Base-by-base conservation (phyloP, 768 basidiomycete genomes). In the Mycena chlorophos region DNA sequence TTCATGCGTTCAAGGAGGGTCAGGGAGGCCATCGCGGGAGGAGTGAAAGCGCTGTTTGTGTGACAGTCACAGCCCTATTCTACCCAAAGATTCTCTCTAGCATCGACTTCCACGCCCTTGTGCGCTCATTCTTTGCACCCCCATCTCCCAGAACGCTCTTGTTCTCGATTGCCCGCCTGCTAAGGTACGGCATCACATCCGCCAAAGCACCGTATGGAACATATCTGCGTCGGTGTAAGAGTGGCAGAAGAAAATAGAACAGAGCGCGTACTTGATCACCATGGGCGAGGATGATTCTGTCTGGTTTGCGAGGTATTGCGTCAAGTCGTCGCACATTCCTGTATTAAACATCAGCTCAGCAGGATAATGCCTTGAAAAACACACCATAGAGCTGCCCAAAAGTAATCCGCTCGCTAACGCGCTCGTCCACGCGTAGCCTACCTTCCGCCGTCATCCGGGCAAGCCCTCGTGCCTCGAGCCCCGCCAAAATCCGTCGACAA, bases 111-210 rank as follows among this genome's bases (percentile, higher is more conserved):
- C 78, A 78, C 2, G 86, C 84, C 27, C 84, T 68, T 54, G 68
- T 69, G 22, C 87, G 74, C 68, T 92, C 91, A 22, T 76, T 75
- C 2, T 71, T 70, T 0, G 92, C 91, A 13, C 78, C 84, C 1
- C 88, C 89, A 19, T 81, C 75, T 16, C 87, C 89, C 25, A 98
- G 80, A 2, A 97, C 79, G 0, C 87, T 87, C 71, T 93, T 95
- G 75, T 98, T 97, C 83, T 97, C 94, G 42, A 94, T 86, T 1
- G 94, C 94, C 16, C 95, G 79, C 28, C 94, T 81, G 37, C 87
- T 81, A 8, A 97, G 80, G 68, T 96, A 98, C 0, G 95, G 94
- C 85, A 97, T 87, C 10, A 85, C 88, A 63, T 91, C 88, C 1
- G 76, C 71, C 6, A 92, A 72, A 1, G 81, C 77, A 5, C 91